Conservation (phyloP, 108 stramenopile species). For the Asterionellopsis glacialis region DNA sequence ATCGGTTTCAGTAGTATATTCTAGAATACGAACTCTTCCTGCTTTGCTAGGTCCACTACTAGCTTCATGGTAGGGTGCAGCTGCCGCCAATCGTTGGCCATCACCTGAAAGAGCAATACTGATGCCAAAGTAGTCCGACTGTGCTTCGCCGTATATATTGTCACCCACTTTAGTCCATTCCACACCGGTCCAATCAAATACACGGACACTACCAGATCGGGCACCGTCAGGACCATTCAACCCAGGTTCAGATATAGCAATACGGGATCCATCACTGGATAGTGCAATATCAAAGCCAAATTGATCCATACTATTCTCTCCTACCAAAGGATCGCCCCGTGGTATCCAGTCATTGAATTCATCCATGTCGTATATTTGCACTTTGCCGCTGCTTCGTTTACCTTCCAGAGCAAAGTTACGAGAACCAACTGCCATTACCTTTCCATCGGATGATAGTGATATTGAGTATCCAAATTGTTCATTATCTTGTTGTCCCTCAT, state of each 20-base stretch:
- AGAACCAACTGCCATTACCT: slow-evolving; percentile 2
- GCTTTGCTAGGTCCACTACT: not conserved
- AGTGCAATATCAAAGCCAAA: not conserved
- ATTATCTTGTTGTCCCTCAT: not conserved
- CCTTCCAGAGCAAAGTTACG: not conserved
- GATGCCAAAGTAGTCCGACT: slow-evolving; percentile 46
- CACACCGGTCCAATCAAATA: slow-evolving; percentile 7
- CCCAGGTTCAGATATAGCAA: slow-evolving; percentile 20
- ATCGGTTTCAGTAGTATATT: not conserved
- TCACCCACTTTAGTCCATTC: slow-evolving; percentile 10
- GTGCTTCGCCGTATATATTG: slow-evolving; percentile 17
- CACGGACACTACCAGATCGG: slow-evolving; percentile 25
- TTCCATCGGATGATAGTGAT: slow-evolving; percentile 7
- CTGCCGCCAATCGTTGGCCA: slow-evolving; percentile 36
- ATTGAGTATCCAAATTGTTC: not conserved
- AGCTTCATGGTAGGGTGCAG: slow-evolving; percentile 3
- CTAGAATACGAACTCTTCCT: not conserved
- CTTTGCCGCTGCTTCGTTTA: not conserved
- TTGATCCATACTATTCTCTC: not conserved
- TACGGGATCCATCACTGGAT: not conserved
- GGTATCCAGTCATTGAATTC: not conserved
- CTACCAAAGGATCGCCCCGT: not conserved
- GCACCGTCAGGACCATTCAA: slow-evolving; percentile 12
- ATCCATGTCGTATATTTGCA: not conserved
- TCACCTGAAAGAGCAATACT: slow-evolving; percentile 44